phyloP scores from a whole-genome alignment of 192 early-diverging fungal species.

The Mortierella hygrophila region DNA sequence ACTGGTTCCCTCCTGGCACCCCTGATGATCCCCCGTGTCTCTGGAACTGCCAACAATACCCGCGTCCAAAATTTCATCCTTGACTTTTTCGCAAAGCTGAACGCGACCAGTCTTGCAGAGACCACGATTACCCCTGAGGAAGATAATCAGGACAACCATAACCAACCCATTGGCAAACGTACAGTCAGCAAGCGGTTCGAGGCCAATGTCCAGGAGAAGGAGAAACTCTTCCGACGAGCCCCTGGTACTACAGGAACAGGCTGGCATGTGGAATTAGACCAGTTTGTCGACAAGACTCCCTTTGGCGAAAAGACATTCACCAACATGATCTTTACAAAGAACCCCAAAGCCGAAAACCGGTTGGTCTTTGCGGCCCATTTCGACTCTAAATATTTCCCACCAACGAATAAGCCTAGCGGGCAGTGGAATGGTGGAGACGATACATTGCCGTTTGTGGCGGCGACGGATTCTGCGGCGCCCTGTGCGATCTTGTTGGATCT shows the following conservation, averaged over 20 bases:
- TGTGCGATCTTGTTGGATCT: conserved; percentile 92
- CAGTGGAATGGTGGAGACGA: conserved; percentile 38
- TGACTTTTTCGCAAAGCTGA: conserved; percentile 68
- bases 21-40: conserved; percentile 83
- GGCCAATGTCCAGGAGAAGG: neutral
- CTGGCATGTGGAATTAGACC: conserved; percentile 87
- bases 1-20: conserved; percentile 74
- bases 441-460: conserved; percentile 81
- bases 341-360: conserved; percentile 75
- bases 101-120: conserved; percentile 31
- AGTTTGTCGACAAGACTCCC: conserved; percentile 84
- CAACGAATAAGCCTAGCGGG: conserved; percentile 24
- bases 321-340: conserved; percentile 93
- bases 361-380: conserved; percentile 94
- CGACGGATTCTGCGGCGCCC: conserved; percentile 92
- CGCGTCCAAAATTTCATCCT: conserved; percentile 82
- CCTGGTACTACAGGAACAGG: conserved; percentile 34
- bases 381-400: conserved; percentile 87
- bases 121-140: neutral
- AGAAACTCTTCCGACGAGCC: conserved; percentile 16
- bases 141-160: neutral
- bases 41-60: conserved; percentile 79
- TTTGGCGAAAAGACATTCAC: conserved; percentile 79
- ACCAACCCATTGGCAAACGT: neutral
- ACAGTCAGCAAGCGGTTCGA: neutral